phyloP scores from a whole-genome alignment of 2,329 filamentous ascomycete genomes.

The Penicillium vulpinum region DNA sequence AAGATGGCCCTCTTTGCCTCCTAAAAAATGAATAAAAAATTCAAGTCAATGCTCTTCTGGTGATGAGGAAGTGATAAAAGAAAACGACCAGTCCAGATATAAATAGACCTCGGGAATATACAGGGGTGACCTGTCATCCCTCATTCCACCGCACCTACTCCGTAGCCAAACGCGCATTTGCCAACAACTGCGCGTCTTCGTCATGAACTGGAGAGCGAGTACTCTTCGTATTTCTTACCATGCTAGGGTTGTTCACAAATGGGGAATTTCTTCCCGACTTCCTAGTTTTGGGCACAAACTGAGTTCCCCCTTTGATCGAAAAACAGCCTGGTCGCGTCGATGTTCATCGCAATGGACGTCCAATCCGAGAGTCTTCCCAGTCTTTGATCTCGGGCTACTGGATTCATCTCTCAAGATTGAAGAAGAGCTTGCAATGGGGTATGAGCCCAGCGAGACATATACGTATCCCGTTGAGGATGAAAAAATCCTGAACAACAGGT shows the following conservation, averaged over 20 bases:
- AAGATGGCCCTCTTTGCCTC: background rate
- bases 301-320: background rate
- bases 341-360: slow-evolving; percentile 7
- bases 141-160: background rate
- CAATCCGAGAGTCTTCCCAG: slow-evolving; percentile 7
- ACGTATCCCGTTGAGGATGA: slow-evolving; percentile 15
- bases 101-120: slow-evolving; percentile 2
- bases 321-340: background rate
- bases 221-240: background rate
- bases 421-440: slow-evolving; percentile 18
- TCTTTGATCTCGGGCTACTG: slow-evolving; percentile 7
- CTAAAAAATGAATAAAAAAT: no score
- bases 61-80: background rate
- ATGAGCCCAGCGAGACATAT: slow-evolving; percentile 21
- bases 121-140: slow-evolving; percentile 1
- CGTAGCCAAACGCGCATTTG: background rate
- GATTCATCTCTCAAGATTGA: slow-evolving; percentile 9
- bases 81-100: background rate
- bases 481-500: slow-evolving; percentile 22
- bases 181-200: background rate
- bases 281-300: background rate
- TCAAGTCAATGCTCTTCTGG: background rate
- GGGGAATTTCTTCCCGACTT: background rate
- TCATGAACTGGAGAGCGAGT: background rate
- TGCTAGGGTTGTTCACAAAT: background rate